Evolutionary conservation across 2,329 filamentous ascomycete species (phyloP), one percentile per base, ranked within the genome.

Genomic region (Talaromyces sp.): DNA sequence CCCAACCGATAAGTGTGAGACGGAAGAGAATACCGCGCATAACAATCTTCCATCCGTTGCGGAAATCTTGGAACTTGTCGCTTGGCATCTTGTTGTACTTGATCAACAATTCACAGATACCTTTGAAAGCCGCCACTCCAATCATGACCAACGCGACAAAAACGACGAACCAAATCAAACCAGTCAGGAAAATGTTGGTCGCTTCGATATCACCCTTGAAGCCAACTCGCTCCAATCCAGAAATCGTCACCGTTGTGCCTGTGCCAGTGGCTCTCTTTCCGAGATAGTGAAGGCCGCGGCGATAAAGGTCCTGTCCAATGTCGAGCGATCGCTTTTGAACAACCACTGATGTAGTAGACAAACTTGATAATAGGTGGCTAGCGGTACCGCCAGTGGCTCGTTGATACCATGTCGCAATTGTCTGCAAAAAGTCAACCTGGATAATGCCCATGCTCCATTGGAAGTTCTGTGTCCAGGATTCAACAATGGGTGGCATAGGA

Each of bases 391-490:
- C 94, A 2, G 94, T 98, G 2, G 94, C 87, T 68, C 93, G 91
- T 80, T 97, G 93, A 76, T 97, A 98, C 94, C 94, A 98, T 40
- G 93, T 96, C 68, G 92, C 91, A 73, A 97, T 91, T 58, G 83
- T 84, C 81, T 98, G 92, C 80, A 97, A 86, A 77, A 96, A 97
- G n/a, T 83, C 84, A 49, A 97, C 85, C 61, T 87, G 86, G 72
- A 98, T 96, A 72, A 98, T 93, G 72, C 94, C 94, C 92, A 98
- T 95, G 74, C 90, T 96, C 94, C 94, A 98, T 76, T 96, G 91
- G 81, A 98, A 97, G 80, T 97, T 94, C 80, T 97, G 93, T 1
- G 93, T 97, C 94, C 94, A 98, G 0, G 93, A 86, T 73, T 91
- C 86, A 63, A 96, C 94, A 67, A 97, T 91, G 0, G 94, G 94